These are phyloP conservation scores for Quercus suber DNA, from an alignment of 306 rosid species.

Conservation along the genomic window DNA sequence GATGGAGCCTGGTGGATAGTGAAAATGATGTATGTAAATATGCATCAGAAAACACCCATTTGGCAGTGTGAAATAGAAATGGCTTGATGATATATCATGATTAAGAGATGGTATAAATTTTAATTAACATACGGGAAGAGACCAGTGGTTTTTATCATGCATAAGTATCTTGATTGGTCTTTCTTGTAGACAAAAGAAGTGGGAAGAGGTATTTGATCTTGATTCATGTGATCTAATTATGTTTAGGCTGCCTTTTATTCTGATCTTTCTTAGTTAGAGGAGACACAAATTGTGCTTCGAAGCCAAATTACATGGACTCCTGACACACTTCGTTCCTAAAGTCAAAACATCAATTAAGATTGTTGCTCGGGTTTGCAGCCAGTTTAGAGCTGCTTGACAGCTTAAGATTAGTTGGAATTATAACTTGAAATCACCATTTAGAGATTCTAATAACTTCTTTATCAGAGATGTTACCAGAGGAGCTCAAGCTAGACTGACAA, in stretches of 20 bases:
- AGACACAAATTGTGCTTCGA: not conserved
- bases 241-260: not conserved
- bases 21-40: not conserved
- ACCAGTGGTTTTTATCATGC: not conserved
- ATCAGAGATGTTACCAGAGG: not conserved
- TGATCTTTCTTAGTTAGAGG: not conserved
- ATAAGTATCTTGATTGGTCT: not conserved
- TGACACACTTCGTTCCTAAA: not conserved
- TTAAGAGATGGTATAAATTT: not conserved
- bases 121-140: not conserved
- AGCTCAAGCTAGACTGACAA: not conserved
- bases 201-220: not conserved
- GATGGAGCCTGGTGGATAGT: constrained; percentile 43
- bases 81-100: not conserved
- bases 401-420: not conserved
- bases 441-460: not conserved
- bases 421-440: not conserved
- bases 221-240: not conserved
- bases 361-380: not conserved
- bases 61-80: not conserved
- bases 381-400: not conserved
- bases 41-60: not conserved
- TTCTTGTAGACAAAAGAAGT: not conserved
- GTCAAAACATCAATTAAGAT: not conserved
- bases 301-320: not conserved